Evolutionary conservation across 805 yeast genomes (phyloP), one percentile per base, ranked within the genome.

Genomic region (Zygotorulaspora florentina): DNA sequence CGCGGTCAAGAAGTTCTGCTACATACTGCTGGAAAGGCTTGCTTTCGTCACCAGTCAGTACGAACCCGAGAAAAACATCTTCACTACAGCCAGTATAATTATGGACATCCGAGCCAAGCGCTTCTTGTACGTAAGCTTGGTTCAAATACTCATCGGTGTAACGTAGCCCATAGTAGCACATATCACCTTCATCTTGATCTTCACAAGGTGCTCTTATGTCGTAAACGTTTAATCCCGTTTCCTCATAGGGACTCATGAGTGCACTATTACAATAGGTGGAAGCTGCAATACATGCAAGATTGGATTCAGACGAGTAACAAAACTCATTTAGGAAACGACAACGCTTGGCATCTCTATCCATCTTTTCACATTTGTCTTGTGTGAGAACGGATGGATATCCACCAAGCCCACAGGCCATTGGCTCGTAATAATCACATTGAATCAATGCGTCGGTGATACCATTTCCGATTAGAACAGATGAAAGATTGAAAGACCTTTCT

Each of bases 371-470:
- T 51, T 79, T 80, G 43, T 77, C 80, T n/a, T 80, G 81, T 13
- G 77, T 70, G 52, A 88, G 71, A 2, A 88, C 88, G 13, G 90
- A 72, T 15, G 83, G 83, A 58, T 81, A 81, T 5, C 96, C 96
- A 53, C 96, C 95, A 54, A 76, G 64, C 43, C 96, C 93, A 68
- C 98, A 91, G 3, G 95, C 95, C 97, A 91, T 90, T 53, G 95
- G 95, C 65, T 84, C 80, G 62, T 87, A 89, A 66, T 81, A 81
- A 47, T 77, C 76, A 60, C 84, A 82, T 72, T 89, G 96, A 37
- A 77, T 75, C 48, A 84, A 71, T 2, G 95, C 85, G 65, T 88
- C 95, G 29, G 96, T 87, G 55, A 90, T 78, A 43, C 98, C 97
- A 64, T 90, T 90, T 51, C 98, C 98, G 59, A 90, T 90, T 62